These are phyloP conservation scores for Trichoderma sp. DNA, from an alignment of 2,329 filamentous ascomycete species.

Conservation along the genomic window DNA sequence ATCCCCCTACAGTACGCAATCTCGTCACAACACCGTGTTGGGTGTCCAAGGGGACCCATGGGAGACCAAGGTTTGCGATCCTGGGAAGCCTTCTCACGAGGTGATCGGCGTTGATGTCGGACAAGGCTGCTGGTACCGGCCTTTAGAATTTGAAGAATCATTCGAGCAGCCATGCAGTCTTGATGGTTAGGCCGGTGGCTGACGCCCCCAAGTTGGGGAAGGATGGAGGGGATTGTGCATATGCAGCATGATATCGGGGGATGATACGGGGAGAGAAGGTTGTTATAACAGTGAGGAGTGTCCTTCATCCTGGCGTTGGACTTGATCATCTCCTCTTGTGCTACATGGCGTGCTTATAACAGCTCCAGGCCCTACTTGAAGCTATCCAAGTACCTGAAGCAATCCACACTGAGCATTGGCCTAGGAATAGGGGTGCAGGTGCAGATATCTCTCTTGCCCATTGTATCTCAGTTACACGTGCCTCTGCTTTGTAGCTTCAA, in stretches of 20 bases:
- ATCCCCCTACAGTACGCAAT: slow-evolving; percentile 10
- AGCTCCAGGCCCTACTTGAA: background rate
- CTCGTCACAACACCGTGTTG: background rate
- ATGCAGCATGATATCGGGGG: background rate
- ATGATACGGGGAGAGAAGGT: background rate
- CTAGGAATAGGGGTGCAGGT: background rate
- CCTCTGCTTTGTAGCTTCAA: background rate
- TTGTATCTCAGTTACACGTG: background rate
- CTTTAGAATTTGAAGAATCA: background rate
- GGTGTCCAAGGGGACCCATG: background rate
- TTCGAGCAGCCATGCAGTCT: background rate
- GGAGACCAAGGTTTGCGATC: background rate
- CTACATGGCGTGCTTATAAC: background rate
- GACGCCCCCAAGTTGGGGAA: background rate
- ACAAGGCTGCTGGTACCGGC: slow-evolving; percentile 1
- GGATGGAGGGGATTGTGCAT: background rate
- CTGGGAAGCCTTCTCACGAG: background rate
- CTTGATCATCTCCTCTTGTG: background rate
- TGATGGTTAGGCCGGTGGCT: background rate
- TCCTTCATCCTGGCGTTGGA: background rate
- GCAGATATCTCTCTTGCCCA: background rate
- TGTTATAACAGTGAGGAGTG: background rate
- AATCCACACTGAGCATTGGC: background rate
- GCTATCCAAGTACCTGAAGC: background rate
- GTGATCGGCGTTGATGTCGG: slow-evolving; percentile 15